Base-by-base conservation (phyloP, 2,329 filamentous ascomycete genomes). In the Ascosphaera acerosa region DNA sequence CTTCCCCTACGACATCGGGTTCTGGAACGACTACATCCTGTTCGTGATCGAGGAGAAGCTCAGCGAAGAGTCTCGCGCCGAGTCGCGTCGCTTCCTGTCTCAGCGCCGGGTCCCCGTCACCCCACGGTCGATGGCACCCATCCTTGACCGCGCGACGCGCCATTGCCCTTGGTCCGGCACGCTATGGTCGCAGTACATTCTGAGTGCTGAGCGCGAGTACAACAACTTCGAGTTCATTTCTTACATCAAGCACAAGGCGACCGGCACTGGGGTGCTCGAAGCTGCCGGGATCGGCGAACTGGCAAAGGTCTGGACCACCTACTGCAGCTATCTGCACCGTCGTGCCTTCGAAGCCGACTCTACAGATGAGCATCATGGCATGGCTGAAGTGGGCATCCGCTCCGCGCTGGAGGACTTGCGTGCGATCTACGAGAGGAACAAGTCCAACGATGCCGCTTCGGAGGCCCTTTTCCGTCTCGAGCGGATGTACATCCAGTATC, bases 91-190 rank as follows among this genome's bases (percentile, higher is more conserved):
- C 12, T 23, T 12, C 12, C 20, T 9, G 12, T 7, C 20, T 7
- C 20, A 23, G 7, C 20, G 20, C 12, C 20, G 20, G 12, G 9
- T 12, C 7, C 20, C 7, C 7, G 55, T 50, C 41, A 47, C 41
- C 2, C 41, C 53, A 29, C 50, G 57, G 3, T 52, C 57, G 6
- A 49, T 76, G 22, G 61, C 90, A 6, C 65, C 77, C 29, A 64
- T 84, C 4, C 59, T 89, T 2, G 71, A 80, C 42, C 67, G 81
- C 39, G 81, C 80, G 9, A 87, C 82, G 6, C 66, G 72, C 27
- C 87, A 94, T 50, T 91, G 84, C 42, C 82, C 87, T 2, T 90
- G 81, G 75, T 89, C 81, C 4, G 87, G 87, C 10, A 63, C 67
- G 17, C 61, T 97, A 4, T 97, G 87, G 87, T 77, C 78, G 4